Evolutionary conservation across 2,329 filamentous ascomycete species (phyloP), one percentile per base, ranked within the genome.

Genomic region (Sphaceloma murrayae): DNA sequence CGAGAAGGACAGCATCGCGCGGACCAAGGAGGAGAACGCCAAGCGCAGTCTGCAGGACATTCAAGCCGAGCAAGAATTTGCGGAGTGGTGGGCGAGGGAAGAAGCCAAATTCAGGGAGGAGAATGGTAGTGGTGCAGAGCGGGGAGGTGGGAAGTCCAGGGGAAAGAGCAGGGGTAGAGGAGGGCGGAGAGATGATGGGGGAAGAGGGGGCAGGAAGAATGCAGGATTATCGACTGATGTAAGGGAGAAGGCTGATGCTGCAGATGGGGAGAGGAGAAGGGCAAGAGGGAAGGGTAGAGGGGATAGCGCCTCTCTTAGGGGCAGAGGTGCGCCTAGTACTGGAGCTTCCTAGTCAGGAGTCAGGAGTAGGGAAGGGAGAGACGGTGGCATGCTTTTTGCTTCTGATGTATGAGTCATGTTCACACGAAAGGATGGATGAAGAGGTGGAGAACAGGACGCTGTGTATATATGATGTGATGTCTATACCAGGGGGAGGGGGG

Each of bases 11-110:
- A 75, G 77, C 13, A 79, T 93, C 49, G 80, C 77, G 44, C 86
- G 94, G 59, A 84, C 85, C 1, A 81, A 78, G 43, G 88, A 94
- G 58, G 85, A 87, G 1, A 80, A 80, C 8, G 85, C 87, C 2
- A 95, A 94, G 64, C 76, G 89, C 46, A 91, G 85, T 51, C 67
- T 98, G 21, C 80, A 93, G 57, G 91, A 96, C 51, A 98, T 98
- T 48, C 91, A 98, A 60, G 79, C 91, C 52, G 91, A 98, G 63
- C 91, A 98, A 58, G 86, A 86, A 42, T 98, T 98, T 59, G 85
- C 95, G 59, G 80, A 93, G 59, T 94, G 88, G 87, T 94, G 87
- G 87, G 85, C 93, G 52, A 79, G 83, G 50, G 88, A 94, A 86
- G 80, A 54, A 73, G 73, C 48, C 72, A 83, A 19, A 75, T 82